Percentiles rank a stretch among this genome's conserved stretches.
phyloP scores from a whole-genome alignment of 768 basidiomycete species.

The Gymnopilus junonius region DNA sequence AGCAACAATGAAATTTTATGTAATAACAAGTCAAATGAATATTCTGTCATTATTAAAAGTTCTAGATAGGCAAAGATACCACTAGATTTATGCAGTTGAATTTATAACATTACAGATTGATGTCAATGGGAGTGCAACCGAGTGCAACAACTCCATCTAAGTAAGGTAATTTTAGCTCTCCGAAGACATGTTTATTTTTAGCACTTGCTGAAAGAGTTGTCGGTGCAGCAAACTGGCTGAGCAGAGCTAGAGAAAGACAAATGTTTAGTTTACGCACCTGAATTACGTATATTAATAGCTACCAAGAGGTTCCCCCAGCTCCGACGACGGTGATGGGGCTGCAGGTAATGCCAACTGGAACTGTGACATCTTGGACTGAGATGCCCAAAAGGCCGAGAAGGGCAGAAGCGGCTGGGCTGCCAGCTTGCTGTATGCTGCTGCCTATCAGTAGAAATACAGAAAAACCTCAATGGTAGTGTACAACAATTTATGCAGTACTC shows the following conservation, averaged over 20 bases:
- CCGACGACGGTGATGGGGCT: constrained; percentile 21
- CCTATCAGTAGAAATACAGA: background rate
- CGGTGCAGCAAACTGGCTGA: constrained; percentile 26
- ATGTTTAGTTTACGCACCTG: background rate
- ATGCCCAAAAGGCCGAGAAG: constrained; percentile 28
- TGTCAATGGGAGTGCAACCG: constrained; percentile 31
- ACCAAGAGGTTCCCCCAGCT: constrained; percentile 15
- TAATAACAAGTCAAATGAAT: background rate
- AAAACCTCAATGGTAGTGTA: background rate
- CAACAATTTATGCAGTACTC: background rate
- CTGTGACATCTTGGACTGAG: constrained; percentile 15
- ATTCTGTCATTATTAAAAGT: no score
- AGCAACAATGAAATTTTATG: background rate
- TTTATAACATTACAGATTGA: constrained; percentile 18
- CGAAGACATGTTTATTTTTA: background rate
- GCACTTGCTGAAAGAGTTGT: constrained; percentile 22
- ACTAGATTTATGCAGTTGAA: background rate
- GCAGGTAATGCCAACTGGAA: constrained; percentile 18
- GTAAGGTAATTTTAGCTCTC: background rate
- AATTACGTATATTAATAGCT: background rate
- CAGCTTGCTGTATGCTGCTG: constrained; percentile 19
- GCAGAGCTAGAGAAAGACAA: constrained; percentile 2
- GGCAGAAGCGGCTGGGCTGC: constrained; percentile 1
- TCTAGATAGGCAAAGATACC: background rate
- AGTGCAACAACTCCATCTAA: constrained; percentile 27